These are phyloP conservation scores for Acacia crassicarpa DNA, from an alignment of 306 rosid species.

Conservation along the genomic window DNA sequence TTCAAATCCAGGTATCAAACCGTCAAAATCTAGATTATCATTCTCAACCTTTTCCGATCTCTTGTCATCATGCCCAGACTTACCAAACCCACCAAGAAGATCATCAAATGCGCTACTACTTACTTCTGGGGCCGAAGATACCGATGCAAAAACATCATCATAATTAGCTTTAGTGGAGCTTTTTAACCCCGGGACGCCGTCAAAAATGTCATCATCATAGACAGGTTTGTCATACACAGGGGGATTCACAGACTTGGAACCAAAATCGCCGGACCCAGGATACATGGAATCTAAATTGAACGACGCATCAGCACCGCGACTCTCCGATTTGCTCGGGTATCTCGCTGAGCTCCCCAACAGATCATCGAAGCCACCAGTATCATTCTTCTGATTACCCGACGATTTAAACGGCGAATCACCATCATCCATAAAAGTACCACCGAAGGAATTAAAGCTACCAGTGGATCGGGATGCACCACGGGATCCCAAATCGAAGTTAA, in stretches of 20 bases:
- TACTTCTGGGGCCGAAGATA: slow-evolving; percentile 43
- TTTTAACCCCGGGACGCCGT: slow-evolving; percentile 75
- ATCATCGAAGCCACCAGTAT: slow-evolving; percentile 45
- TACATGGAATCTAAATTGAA: slow-evolving; percentile 65
- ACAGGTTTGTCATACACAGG: slow-evolving; percentile 79
- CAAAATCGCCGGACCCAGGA: slow-evolving; percentile 40
- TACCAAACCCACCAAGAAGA: slow-evolving; percentile 75
- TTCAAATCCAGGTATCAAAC: slow-evolving; percentile 78
- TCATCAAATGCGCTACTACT: slow-evolving; percentile 68
- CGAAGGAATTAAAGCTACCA: slow-evolving; percentile 43
- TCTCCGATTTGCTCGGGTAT: slow-evolving; percentile 44
- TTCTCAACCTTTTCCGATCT: slow-evolving; percentile 47
- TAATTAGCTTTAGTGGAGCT: slow-evolving; percentile 53
- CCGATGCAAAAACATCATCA: slow-evolving; percentile 60
- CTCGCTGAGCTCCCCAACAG: slow-evolving; percentile 51
- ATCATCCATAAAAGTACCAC: slow-evolving; percentile 47
- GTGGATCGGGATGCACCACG: slow-evolving; percentile 51
- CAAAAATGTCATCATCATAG: slow-evolving; percentile 79
- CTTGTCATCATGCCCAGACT: slow-evolving; percentile 44
- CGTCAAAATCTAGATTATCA: slow-evolving; percentile 57
- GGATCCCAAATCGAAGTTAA: slow-evolving; percentile 56
- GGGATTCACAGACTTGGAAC: slow-evolving; percentile 39
- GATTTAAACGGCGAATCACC: slow-evolving; percentile 46
- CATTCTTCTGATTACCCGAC: slow-evolving; percentile 37
- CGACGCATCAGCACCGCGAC: slow-evolving; percentile 37